phyloP scores from a whole-genome alignment of 495 filamentous ascomycete genomes.

The Tricharina praecox region DNA sequence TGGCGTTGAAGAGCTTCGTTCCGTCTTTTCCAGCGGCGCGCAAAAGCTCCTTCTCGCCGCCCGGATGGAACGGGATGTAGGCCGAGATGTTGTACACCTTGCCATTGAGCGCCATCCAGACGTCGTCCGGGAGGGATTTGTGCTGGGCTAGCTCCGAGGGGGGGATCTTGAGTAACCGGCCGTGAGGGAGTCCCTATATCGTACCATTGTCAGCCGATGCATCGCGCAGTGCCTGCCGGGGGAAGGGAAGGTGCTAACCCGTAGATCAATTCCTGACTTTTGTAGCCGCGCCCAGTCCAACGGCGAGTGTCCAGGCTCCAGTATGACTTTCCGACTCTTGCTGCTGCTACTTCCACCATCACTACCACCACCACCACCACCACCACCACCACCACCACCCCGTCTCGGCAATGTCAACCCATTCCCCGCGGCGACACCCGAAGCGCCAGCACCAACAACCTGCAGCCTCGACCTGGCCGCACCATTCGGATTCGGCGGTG shows the following conservation, averaged over 20 bases:
- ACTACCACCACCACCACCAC: constrained; percentile 6
- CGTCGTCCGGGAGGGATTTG: constrained; percentile 63
- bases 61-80: constrained; percentile 81
- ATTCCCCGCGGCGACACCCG: constrained; percentile 21
- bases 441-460: constrained; percentile 17
- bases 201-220: not conserved
- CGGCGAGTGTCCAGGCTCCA: constrained; percentile 75
- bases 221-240: not conserved
- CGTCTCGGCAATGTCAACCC: constrained; percentile 16
- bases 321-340: constrained; percentile 36
- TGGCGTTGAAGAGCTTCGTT: constrained; percentile 67
- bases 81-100: constrained; percentile 87
- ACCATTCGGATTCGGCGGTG: constrained; percentile 14
- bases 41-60: constrained; percentile 73
- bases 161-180: constrained; percentile 46
- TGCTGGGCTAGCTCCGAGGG: constrained; percentile 57
- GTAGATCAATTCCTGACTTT: constrained; percentile 18
- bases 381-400: constrained; percentile 5
- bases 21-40: constrained; percentile 63
- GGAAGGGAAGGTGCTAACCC: constrained; percentile 12
- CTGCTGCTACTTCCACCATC: constrained; percentile 1
- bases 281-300: constrained; percentile 70
- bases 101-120: constrained; percentile 74
- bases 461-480: constrained; percentile 11
- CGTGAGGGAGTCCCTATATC: constrained; percentile 35